Conservation (phyloP, 805 yeast genomes). For the Myxozyma nipponensis region DNA sequence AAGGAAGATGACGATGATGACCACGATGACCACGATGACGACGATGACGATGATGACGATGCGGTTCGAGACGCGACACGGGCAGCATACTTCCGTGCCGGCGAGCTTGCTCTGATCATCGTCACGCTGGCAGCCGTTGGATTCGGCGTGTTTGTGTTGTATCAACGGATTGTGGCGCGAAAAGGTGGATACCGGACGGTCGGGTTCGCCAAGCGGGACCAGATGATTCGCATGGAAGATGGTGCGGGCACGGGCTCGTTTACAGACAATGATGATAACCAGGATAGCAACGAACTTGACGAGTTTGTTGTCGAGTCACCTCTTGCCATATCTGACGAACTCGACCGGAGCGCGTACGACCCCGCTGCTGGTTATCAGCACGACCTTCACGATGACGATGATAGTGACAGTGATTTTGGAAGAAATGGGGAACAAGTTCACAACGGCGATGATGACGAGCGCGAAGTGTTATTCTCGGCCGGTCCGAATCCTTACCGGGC, state of each 20-base stretch:
- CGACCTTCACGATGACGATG: not conserved
- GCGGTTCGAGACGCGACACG: constrained; percentile 36
- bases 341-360: constrained; percentile 19
- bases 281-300: constrained; percentile 18
- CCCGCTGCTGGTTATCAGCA: no score
- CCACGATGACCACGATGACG: constrained; percentile 17
- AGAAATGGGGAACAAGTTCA: not conserved
- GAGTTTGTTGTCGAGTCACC: constrained; percentile 27
- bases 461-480: not conserved
- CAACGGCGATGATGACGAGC: not conserved
- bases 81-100: constrained; percentile 40
- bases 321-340: constrained; percentile 23
- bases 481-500: not conserved
- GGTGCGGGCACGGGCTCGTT: constrained; percentile 4
- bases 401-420: not conserved
- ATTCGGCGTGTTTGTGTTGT: constrained; percentile 19
- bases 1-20: constrained; percentile 11
- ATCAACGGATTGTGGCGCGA: constrained; percentile 16
- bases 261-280: not conserved
- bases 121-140: constrained; percentile 32
- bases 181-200: constrained; percentile 24
- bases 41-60: constrained; percentile 22
- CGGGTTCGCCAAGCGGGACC: constrained; percentile 25
- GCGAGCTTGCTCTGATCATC: constrained; percentile 38
- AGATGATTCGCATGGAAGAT: constrained; percentile 23